phyloP scores from a whole-genome alignment of 495 filamentous ascomycete species.

The Podospora australis region DNA sequence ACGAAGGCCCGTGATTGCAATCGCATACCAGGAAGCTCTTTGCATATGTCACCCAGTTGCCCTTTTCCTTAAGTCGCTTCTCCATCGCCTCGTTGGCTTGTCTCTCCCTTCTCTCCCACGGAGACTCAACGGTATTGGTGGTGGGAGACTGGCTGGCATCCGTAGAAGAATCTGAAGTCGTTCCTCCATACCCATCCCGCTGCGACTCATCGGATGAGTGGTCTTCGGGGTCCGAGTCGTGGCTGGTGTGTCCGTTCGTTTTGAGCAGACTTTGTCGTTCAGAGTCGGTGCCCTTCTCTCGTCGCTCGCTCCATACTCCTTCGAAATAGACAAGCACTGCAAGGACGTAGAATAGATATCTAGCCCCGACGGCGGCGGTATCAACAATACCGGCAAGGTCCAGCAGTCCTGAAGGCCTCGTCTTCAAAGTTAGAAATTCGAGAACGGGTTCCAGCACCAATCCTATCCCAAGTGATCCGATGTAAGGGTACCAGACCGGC shows the following conservation, averaged over 20 bases:
- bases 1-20: not conserved
- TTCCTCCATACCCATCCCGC: constrained; percentile 38
- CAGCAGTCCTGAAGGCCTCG: constrained; percentile 4
- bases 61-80: constrained; percentile 53
- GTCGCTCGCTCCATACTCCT: constrained; percentile 19
- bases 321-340: constrained; percentile 30
- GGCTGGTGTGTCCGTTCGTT: constrained; percentile 15
- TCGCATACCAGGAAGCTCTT: constrained; percentile 51
- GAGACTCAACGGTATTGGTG: constrained; percentile 36
- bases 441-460: constrained; percentile 45
- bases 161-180: constrained; percentile 34
- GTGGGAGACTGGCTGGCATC: constrained; percentile 23
- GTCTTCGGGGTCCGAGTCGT: constrained; percentile 17
- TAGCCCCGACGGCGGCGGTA: constrained; percentile 23
- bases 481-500: constrained; percentile 57
- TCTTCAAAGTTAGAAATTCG: constrained; percentile 28
- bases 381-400: constrained; percentile 29
- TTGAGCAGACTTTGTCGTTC: constrained; percentile 46
- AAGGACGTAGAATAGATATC: constrained; percentile 27
- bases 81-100: constrained; percentile 47
- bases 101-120: constrained; percentile 43
- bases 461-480: constrained; percentile 49
- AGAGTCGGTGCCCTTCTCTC: constrained; percentile 36
- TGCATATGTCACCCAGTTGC: constrained; percentile 58
- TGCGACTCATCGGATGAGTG: constrained; percentile 15